These are phyloP conservation scores for Starmera caribaea DNA, from an alignment of 805 yeast genomes.

Conservation along the genomic window DNA sequence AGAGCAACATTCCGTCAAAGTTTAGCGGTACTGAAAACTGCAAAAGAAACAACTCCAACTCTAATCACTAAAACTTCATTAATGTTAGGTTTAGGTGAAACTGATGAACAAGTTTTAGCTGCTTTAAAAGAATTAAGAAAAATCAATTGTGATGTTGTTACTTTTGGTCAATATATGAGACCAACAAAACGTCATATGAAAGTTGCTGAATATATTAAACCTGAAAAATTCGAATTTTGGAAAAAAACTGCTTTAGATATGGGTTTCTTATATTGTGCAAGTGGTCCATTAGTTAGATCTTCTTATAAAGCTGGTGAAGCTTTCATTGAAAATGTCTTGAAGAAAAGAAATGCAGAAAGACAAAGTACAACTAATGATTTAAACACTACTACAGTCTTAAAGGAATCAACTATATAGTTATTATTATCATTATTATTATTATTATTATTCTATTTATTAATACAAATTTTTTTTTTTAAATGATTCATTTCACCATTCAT, in stretches of 20 bases:
- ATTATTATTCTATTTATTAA: neutral
- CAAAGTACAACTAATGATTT: neutral
- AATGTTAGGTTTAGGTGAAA: constrained; percentile 96
- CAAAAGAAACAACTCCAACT: constrained; percentile 66
- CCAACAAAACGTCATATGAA: constrained; percentile 98
- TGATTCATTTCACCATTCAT: neutral
- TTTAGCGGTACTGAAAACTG: constrained; percentile 64
- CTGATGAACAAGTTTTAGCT: constrained; percentile 77
- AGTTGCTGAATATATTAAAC: constrained; percentile 90
- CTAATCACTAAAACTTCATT: constrained; percentile 87
- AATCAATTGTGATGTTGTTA: constrained; percentile 82
- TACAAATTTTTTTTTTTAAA: neutral
- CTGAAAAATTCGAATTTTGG: constrained; percentile 94
- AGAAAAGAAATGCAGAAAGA: constrained; percentile 39
- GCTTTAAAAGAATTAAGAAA: constrained; percentile 70
- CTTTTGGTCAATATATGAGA: constrained; percentile 98
- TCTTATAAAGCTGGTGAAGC: constrained; percentile 98
- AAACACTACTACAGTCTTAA: too few relatives aligned
- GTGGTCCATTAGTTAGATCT: constrained; percentile 94
- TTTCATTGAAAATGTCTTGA: constrained; percentile 86
- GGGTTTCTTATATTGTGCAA: constrained; percentile 94
- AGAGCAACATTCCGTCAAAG: constrained; percentile 93
- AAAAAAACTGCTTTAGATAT: constrained; percentile 72
- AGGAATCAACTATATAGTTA: too few relatives aligned
- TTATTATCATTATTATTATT: too few relatives aligned